These are phyloP conservation scores for Ophiostoma sp. DNA, from an alignment of 2,329 filamentous ascomycete genomes.

Conservation along the genomic window DNA sequence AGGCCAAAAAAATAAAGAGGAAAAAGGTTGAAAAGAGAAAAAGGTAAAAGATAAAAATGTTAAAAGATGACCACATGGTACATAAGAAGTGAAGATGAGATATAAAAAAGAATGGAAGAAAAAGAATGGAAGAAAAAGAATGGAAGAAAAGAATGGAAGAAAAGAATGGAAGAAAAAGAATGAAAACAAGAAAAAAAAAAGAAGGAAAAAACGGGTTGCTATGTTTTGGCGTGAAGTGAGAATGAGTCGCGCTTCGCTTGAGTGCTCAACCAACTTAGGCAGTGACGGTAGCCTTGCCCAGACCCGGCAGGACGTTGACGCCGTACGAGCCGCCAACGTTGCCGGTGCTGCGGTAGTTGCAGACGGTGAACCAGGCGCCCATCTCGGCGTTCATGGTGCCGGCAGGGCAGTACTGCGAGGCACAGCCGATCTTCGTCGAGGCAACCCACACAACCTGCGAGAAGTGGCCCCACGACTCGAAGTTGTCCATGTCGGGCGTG, in stretches of 20 bases:
- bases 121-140: slow-evolving; percentile 9
- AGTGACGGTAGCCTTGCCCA: slow-evolving; percentile 33
- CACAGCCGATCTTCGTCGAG: slow-evolving; percentile 59
- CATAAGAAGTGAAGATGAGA: neutral
- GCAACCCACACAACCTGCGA: slow-evolving; percentile 67
- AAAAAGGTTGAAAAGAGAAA: slow-evolving; percentile 14
- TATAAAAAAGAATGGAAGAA: slow-evolving; percentile 13
- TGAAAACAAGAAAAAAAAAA: slow-evolving; percentile 16
- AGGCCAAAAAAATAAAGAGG: neutral
- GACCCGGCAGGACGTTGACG: slow-evolving; percentile 44
- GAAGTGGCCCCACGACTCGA: slow-evolving; percentile 68
- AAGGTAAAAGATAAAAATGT: slow-evolving; percentile 11
- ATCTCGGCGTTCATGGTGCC: slow-evolving; percentile 44
- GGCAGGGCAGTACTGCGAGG: slow-evolving; percentile 48
- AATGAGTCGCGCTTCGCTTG: neutral
- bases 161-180: slow-evolving; percentile 13
- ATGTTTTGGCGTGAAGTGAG: too few relatives aligned
- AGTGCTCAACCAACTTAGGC: slow-evolving; percentile 17
- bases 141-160: neutral
- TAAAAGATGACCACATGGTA: slow-evolving; percentile 18
- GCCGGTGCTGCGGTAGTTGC: slow-evolving; percentile 70
- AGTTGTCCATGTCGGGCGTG: slow-evolving; percentile 56
- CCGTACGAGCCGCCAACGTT: slow-evolving; percentile 49
- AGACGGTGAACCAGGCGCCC: slow-evolving; percentile 71
- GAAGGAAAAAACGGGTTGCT: neutral